Base-by-base conservation (phyloP, 106 monocot species). In the Platanthera zijinensis region DNA sequence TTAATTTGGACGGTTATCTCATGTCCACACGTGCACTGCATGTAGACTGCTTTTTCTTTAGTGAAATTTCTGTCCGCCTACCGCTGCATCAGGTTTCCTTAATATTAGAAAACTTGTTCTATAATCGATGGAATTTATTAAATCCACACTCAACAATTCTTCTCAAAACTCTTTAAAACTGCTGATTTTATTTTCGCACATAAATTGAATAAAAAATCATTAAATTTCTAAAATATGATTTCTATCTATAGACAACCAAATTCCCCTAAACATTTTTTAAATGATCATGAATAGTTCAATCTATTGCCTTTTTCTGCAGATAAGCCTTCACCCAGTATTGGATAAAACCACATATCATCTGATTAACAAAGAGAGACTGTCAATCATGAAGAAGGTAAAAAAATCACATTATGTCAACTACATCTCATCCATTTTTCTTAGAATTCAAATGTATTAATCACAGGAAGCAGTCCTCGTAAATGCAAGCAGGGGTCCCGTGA, bases 341-440 rank as follows among this genome's bases (percentile, higher is more conserved):
- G 97, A 99, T 77, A 99, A 99, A 84, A 94, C 97, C 51, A 99
- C 97, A 30, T 94, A 99, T 77, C 97, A 99, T 84, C 84, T 99
- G 64, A 94, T 99, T 75, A 99, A 99, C 86, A 94, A 94, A 69
- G 92, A 99, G 51, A 86, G 90, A 0, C 89, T 99, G 11, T 83
- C 92, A 57, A 94, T 88, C 71, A 99, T 99, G 97, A 99, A 99
- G 82, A 99, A 94, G 94, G 97, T 99, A 25, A 75, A 67, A 67
- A 48, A 5, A 12, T 39, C 32, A 67, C 32, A 22, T 67, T 61
- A 19, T 61, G 5, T 22, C 6, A 61, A 61, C 18, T 11, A 19
- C 21, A 21, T 61, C 18, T 19, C 21, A 21, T 61, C 18, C 59
- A 18, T 18, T 21, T 18, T 59, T 2, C 19, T 61, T 19, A 21